phyloP scores from a whole-genome alignment of 1,139 yeast genomes.

The Yamadazyma aaseri region DNA sequence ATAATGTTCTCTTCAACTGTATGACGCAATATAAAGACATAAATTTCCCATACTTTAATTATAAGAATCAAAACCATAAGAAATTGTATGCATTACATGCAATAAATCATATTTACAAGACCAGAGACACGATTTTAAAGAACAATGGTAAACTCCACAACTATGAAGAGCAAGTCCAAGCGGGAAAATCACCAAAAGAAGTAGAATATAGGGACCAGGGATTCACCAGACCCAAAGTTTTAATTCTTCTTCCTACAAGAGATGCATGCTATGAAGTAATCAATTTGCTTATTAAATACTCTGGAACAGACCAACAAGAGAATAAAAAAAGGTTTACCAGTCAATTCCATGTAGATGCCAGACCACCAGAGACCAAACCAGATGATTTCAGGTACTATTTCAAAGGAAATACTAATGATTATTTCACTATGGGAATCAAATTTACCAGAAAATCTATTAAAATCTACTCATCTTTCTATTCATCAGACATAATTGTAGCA shows the following conservation, averaged over 20 bases:
- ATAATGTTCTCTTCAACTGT: conserved; percentile 46
- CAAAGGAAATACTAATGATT: conserved; percentile 89
- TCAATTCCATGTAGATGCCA: conserved; percentile 64
- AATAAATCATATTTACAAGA: conserved; percentile 79
- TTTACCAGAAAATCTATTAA: conserved; percentile 86
- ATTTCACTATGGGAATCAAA: conserved; percentile 85
- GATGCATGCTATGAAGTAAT: conserved; percentile 72
- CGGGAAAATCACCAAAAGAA: conserved; percentile 42
- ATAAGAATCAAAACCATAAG: conserved; percentile 51
- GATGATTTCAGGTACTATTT: conserved; percentile 78
- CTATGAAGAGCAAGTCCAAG: conserved; percentile 42
- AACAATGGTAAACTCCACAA: conserved; percentile 61
- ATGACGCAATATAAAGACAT: conserved; percentile 75
- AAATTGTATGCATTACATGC: conserved; percentile 69
- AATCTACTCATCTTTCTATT: conserved; percentile 79
- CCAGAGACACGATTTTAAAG: conserved; percentile 77
- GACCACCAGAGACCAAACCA: conserved; percentile 63
- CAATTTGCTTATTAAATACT: conserved; percentile 56
- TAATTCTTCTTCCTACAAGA: conserved; percentile 82
- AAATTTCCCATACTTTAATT: conserved; percentile 51
- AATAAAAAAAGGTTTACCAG: conserved; percentile 71
- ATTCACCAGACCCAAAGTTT: conserved; percentile 87
- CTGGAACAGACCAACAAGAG: conserved; percentile 75
- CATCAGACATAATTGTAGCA: conserved; percentile 83
- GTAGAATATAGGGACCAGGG: conserved; percentile 87